These are phyloP conservation scores for Rubus idaeus DNA, from an alignment of 306 rosid genomes.

Conservation along the genomic window DNA sequence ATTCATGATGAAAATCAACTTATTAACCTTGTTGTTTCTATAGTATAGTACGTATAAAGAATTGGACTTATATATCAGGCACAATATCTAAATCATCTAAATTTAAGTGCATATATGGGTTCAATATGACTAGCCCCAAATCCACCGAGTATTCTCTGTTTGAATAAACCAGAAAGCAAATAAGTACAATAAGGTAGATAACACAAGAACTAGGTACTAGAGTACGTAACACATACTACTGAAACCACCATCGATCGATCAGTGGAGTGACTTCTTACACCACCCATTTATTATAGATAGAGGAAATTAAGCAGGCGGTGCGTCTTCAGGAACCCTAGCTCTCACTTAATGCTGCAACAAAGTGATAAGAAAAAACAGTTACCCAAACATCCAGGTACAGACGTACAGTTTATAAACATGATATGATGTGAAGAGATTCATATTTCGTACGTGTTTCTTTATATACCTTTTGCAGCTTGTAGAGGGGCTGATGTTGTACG, in stretches of 20 bases:
- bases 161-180: too few species aligned
- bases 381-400: neutral
- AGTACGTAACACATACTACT: neutral
- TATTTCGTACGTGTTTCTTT: too few species aligned
- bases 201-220: too few species aligned
- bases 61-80: too few species aligned
- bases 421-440: neutral
- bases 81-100: too few species aligned
- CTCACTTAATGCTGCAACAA: slow-evolving; percentile 4
- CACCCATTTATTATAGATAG: neutral
- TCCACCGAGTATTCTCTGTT: too few species aligned
- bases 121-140: too few species aligned
- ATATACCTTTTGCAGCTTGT: slow-evolving; percentile 28
- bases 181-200: too few species aligned
- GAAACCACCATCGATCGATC: neutral
- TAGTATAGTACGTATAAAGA: too few species aligned
- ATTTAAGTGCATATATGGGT: too few species aligned
- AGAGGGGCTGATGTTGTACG: slow-evolving; percentile 33
- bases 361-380: neutral
- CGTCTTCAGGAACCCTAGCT: neutral
- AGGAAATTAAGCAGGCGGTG: neutral
- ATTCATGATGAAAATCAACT: too few species aligned
- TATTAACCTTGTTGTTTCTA: too few species aligned
- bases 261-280: neutral
- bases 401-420: neutral